These are phyloP conservation scores for Saxophila tyrrhenica DNA, from an alignment of 495 filamentous ascomycete species.

Conservation along the genomic window DNA sequence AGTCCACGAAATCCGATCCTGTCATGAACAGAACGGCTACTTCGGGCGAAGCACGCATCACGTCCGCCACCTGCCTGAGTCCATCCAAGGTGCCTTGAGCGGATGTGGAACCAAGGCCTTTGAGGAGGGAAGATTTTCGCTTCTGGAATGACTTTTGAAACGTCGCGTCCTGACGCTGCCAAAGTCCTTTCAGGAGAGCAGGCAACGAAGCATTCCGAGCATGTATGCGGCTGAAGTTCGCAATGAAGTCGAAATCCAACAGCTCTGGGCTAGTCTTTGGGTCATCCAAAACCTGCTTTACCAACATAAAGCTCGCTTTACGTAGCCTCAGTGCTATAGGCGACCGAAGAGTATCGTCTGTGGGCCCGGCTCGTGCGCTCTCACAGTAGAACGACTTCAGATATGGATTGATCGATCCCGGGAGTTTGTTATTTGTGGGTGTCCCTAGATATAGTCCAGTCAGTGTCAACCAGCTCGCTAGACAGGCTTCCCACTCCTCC, in stretches of 20 bases:
- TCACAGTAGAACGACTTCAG: slow-evolving; percentile 51
- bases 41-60: slow-evolving; percentile 43
- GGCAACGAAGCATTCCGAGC: slow-evolving; percentile 38
- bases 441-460: slow-evolving; percentile 51
- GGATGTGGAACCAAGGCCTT: slow-evolving; percentile 39
- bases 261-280: slow-evolving; percentile 34
- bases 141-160: slow-evolving; percentile 36
- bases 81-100: slow-evolving; percentile 31
- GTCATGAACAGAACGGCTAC: slow-evolving; percentile 55
- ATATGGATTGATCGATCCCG: no score
- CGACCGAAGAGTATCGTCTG: slow-evolving; percentile 31
- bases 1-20: slow-evolving; percentile 77
- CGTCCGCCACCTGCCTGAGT: slow-evolving; percentile 36
- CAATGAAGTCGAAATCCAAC: slow-evolving; percentile 46
- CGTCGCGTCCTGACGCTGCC: slow-evolving; percentile 33
- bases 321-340: slow-evolving; percentile 45
- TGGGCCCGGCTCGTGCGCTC: slow-evolving; percentile 15
- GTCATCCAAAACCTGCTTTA: slow-evolving; percentile 37
- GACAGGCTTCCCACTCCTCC: slow-evolving; percentile 64
- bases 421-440: slow-evolving; percentile 38
- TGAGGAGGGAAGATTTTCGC: slow-evolving; percentile 37
- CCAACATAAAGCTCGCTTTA: slow-evolving; percentile 50
- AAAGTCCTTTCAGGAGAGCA: slow-evolving; percentile 34
- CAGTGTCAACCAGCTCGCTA: slow-evolving; percentile 66
- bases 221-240: slow-evolving; percentile 45